These are phyloP conservation scores for Podospora appendiculata DNA, from an alignment of 495 filamentous ascomycete genomes.

Conservation along the genomic window DNA sequence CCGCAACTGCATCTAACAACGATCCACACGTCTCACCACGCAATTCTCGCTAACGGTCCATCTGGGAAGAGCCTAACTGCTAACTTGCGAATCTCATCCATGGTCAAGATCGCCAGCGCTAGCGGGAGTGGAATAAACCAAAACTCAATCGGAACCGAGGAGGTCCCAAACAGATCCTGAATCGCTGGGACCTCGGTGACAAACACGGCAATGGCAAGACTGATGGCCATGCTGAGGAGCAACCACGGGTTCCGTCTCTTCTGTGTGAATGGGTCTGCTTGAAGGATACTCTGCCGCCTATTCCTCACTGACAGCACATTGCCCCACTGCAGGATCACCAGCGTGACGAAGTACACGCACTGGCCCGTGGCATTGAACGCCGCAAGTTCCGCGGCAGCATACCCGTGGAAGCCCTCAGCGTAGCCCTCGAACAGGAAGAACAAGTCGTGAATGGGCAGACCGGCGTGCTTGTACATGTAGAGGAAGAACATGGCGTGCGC, in stretches of 20 bases:
- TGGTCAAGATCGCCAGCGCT: constrained; percentile 38
- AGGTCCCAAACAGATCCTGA: constrained; percentile 40
- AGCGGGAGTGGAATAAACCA: constrained; percentile 45
- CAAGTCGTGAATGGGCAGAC: constrained; percentile 35
- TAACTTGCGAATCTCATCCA: constrained; percentile 36
- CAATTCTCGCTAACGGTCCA: not conserved
- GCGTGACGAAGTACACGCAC: constrained; percentile 21
- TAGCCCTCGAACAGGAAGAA: constrained; percentile 42
- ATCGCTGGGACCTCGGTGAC: constrained; percentile 44
- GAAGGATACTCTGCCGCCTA: constrained; percentile 41
- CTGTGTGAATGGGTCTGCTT: constrained; percentile 43
- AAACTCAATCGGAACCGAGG: constrained; percentile 40
- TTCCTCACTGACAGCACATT: constrained; percentile 44
- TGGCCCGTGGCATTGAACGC: constrained; percentile 33
- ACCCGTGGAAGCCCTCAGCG: constrained; percentile 41
- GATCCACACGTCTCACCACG: too few relatives aligned
- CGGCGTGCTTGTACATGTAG: constrained; percentile 34
- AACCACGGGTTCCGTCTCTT: constrained; percentile 44
- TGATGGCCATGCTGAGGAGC: constrained; percentile 31
- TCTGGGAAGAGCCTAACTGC: constrained; percentile 30
- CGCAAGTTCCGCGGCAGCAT: constrained; percentile 24
- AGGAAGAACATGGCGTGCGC: constrained; percentile 47
- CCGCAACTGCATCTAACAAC: too few relatives aligned
- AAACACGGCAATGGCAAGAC: constrained; percentile 43
- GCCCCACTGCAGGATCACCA: constrained; percentile 41